A percentile compares a stretch with the other conserved stretches of the same genome.
phyloP scores from a whole-genome alignment of 768 basidiomycete genomes.

The Lactifluus hygrophoroides region DNA sequence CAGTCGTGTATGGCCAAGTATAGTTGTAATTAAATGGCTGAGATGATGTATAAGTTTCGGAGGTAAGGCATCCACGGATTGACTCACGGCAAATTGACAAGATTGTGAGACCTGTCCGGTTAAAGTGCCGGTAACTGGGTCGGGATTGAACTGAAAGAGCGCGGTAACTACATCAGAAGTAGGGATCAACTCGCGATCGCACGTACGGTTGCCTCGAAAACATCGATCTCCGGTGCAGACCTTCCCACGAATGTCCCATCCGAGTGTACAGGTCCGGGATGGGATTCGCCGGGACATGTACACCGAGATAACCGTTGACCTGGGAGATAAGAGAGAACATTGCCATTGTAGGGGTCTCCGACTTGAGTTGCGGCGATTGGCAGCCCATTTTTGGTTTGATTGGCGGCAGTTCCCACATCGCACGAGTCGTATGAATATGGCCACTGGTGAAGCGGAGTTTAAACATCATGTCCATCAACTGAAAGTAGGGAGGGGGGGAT shows the following conservation, averaged over 20 bases:
- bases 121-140: background rate
- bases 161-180: background rate
- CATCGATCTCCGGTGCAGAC: constrained; percentile 62
- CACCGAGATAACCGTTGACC: constrained; percentile 45
- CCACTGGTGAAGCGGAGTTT: constrained; percentile 39
- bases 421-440: constrained; percentile 80
- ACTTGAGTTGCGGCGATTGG: constrained; percentile 52
- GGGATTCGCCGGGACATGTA: constrained; percentile 36
- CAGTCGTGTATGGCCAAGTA: background rate
- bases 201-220: constrained; percentile 46
- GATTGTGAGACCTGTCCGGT: constrained; percentile 19
- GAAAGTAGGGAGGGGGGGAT: constrained; percentile 9
- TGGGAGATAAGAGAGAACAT: constrained; percentile 69
- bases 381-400: constrained; percentile 65
- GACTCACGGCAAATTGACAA: constrained; percentile 19
- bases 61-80: background rate
- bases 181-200: background rate
- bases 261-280: constrained; percentile 43
- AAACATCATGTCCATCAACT: background rate
- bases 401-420: constrained; percentile 85
- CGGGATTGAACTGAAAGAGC: background rate
- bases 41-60: background rate
- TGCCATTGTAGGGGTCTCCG: constrained; percentile 48
- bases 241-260: constrained; percentile 57
- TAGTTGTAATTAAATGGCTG: constrained; percentile 19